A percentile compares a stretch with the other conserved stretches of the same genome.
These are phyloP conservation scores for Entophlyctis helioformis DNA, from an alignment of 192 early-diverging fungal genomes.

Conservation along the genomic window DNA sequence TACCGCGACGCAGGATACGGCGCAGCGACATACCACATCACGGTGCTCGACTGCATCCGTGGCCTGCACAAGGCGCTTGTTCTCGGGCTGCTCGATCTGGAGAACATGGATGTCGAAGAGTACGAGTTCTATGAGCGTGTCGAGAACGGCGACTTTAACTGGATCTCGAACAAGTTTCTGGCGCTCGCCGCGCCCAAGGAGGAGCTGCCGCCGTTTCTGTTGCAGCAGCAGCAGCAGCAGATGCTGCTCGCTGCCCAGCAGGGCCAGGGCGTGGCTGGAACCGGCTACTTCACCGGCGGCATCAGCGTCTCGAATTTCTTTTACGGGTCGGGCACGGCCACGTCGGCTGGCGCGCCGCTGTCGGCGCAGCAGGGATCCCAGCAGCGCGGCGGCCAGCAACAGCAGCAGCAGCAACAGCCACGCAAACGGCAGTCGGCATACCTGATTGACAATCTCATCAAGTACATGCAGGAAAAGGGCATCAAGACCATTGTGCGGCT, in stretches of 20 bases:
- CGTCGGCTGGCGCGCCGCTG: too few relatives aligned
- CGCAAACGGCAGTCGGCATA: slow-evolving; percentile 25
- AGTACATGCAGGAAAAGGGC: slow-evolving; percentile 33
- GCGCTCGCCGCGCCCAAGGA: slow-evolving; percentile 57
- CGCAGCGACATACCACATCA: slow-evolving; percentile 48
- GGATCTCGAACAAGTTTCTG: slow-evolving; percentile 61
- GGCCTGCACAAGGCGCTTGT: slow-evolving; percentile 48
- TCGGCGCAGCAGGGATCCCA: neutral
- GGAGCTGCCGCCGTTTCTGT: slow-evolving; percentile 2
- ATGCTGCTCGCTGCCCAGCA: neutral
- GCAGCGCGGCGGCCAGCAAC: slow-evolving; percentile 7
- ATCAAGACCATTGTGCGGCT: slow-evolving; percentile 45
- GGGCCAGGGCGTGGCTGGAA: neutral
- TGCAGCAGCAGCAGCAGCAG: neutral
- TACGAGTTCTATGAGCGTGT: slow-evolving; percentile 64
- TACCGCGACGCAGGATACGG: slow-evolving; percentile 66
- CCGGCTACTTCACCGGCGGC: neutral
- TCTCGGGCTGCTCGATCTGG: slow-evolving; percentile 45
- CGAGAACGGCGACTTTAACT: slow-evolving; percentile 62
- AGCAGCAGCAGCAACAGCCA: neutral
- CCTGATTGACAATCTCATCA: slow-evolving; percentile 34
- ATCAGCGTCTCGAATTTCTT: neutral
- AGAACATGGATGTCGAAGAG: slow-evolving; percentile 47
- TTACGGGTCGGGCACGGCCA: too few relatives aligned
- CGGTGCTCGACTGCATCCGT: slow-evolving; percentile 52